These are phyloP conservation scores for Paramecium sonneborni DNA, from an alignment of 73 alveolate species.

Conservation along the genomic window DNA sequence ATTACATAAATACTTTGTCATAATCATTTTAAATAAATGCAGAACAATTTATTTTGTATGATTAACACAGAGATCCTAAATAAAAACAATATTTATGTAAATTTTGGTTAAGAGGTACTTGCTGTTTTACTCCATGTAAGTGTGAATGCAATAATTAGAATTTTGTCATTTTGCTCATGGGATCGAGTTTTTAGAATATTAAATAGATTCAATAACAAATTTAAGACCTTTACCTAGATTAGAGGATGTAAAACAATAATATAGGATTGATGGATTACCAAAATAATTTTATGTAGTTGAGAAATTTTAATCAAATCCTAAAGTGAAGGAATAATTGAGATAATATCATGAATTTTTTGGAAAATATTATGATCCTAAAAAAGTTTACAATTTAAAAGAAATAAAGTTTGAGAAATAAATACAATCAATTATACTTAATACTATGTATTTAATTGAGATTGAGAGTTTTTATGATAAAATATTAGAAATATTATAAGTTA, in stretches of 20 bases:
- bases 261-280: background rate
- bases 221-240: background rate
- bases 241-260: background rate
- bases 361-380: background rate
- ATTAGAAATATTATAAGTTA: background rate
- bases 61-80: background rate
- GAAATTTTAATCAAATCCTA: conserved; percentile 1
- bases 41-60: background rate
- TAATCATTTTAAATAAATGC: background rate
- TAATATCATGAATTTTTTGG: conserved; percentile 4
- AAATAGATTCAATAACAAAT: background rate
- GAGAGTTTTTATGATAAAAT: background rate
- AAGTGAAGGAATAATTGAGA: background rate
- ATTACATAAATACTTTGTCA: background rate
- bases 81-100: background rate
- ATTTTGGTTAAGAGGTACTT: conserved; percentile 46
- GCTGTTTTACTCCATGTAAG: background rate
- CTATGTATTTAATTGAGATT: background rate
- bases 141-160: background rate
- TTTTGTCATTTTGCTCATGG: conserved; percentile 45
- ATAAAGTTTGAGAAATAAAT: background rate
- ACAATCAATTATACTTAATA: background rate
- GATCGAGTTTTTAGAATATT: background rate
- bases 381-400: background rate
- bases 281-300: background rate